Evolutionary conservation across 139 green algal species (phyloP), one percentile per base, ranked within the genome.

Genomic region (Tetraselmis striata): DNA sequence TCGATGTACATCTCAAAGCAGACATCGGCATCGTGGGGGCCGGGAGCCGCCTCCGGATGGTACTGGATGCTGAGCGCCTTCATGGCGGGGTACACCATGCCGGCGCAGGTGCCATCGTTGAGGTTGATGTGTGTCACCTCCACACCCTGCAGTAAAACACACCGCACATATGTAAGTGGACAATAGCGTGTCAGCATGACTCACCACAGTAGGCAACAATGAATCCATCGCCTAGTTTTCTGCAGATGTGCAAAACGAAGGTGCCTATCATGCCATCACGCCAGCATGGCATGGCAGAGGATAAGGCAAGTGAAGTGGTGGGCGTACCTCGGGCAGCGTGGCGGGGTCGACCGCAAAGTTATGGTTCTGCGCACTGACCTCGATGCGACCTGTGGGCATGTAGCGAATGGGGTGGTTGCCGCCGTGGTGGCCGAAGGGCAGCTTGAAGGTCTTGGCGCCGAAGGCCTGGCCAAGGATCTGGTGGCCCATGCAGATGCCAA

Each of bases 401-500:
- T 94, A 85, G 30, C 94, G 87, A 85, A 99, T 97, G 78, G 97
- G 97, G 92, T 99, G 97, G 93, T 99, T 99, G 81, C 96, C 97
- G 78, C 97, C 97, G 84, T 99, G 97, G 93, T 99, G 97, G 0
- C 97, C 97, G 86, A 99, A 99, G 86, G 97, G 98, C 31, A 99
- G 91, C 92, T 99, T 99, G 93, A 98, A 99, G 30, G 97, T 99
- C 79, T 87, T 93, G 80, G 92, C 95, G 58, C 97, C 97, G 81
- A 99, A 94, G 2, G 97, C 97, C 88, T 99, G 96, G 27, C 97
- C 97, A 82, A 99, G 85, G n/a, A 99, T 88, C 89, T 99, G 97
- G 90, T 99, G 97, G 0, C 97, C 97, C 97, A 99, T 99, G 94
- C 97, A 99, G 87, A 99, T 99, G 85, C 97, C 97, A 89, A 99